Percentiles rank a stretch among this genome's conserved stretches.
These are phyloP conservation scores for Boletus speciosus DNA, from an alignment of 768 basidiomycete species.

Conservation along the genomic window DNA sequence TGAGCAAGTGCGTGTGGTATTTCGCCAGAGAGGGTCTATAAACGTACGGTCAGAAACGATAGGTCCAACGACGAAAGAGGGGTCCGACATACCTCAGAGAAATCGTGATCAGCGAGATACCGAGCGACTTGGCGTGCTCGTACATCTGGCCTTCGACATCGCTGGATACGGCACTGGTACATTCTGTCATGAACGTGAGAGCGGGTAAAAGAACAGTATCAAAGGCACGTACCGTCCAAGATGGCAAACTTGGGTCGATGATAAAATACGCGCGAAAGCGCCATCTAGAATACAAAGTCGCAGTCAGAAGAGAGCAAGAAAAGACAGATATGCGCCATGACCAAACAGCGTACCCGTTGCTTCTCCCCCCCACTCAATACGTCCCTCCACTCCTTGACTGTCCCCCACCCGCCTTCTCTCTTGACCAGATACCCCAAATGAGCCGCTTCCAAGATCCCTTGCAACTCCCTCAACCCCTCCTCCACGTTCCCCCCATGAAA, in stretches of 20 bases:
- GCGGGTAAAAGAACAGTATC: not conserved
- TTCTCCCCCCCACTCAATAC: conserved; percentile 96
- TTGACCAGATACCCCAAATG: conserved; percentile 82
- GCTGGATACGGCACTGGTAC: conserved; percentile 92
- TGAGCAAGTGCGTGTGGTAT: conserved; percentile 86
- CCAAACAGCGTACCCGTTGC: conserved; percentile 57
- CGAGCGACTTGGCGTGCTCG: conserved; percentile 82
- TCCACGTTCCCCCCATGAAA: conserved; percentile 41
- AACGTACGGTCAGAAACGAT: not conserved
- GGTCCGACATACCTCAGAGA: conserved; percentile 62
- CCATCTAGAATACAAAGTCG: conserved; percentile 54
- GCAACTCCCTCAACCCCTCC: conserved; percentile 63
- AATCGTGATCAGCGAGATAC: conserved; percentile 91
- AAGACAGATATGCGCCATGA: not conserved
- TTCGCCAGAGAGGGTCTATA: conserved; percentile 75
- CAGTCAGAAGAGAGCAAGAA: not conserved
- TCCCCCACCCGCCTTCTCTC: conserved; percentile 86
- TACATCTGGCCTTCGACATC: conserved; percentile 98
- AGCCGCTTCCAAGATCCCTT: conserved; percentile 74
- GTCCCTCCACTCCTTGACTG: conserved; percentile 94
- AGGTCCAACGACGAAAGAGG: not conserved
- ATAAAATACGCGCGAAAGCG: conserved; percentile 90
- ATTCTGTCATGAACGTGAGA: conserved; percentile 49
- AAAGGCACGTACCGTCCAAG: conserved; percentile 64
- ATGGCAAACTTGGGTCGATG: conserved; percentile 80